phyloP scores from a whole-genome alignment of 129 eudicot species.

The Flaveria linearis region DNA sequence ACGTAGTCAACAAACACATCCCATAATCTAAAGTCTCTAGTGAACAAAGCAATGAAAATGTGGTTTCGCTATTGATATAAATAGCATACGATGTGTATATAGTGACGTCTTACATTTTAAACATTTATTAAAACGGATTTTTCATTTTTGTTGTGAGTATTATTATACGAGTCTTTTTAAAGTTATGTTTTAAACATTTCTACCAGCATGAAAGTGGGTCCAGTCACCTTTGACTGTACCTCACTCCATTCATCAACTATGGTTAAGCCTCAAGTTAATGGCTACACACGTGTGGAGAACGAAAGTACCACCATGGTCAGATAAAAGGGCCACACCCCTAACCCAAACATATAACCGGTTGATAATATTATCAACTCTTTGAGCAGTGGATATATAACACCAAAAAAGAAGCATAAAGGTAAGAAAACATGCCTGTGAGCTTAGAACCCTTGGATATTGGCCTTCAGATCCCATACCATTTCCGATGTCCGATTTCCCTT shows the following conservation, averaged over 20 bases:
- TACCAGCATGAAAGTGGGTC: conserved; percentile 36
- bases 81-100: too few relatives aligned
- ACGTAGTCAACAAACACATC: too few relatives aligned
- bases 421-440: conserved; percentile 57
- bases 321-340: conserved; percentile 31
- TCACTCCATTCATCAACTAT: conserved; percentile 42
- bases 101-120: too few relatives aligned
- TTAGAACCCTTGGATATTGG: conserved; percentile 60
- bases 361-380: background rate
- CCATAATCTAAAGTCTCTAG: too few relatives aligned
- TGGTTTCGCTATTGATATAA: too few relatives aligned
- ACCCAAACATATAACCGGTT: conserved; percentile 23
- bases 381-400: background rate
- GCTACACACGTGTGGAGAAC: conserved; percentile 71
- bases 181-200: conserved; percentile 1
- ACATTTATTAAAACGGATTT: too few relatives aligned
- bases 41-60: too few relatives aligned
- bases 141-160: too few relatives aligned
- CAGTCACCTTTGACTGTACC: conserved; percentile 49
- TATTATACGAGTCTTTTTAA: too few relatives aligned
- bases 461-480: conserved; percentile 81
- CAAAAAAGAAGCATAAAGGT: background rate
- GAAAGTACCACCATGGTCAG: conserved; percentile 37
- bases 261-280: conserved; percentile 48
- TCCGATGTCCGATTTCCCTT: conserved; percentile 82